Evolutionary conservation across 352 stramenopile species (phyloP).

Genomic region (Phytophthora meadii): DNA sequence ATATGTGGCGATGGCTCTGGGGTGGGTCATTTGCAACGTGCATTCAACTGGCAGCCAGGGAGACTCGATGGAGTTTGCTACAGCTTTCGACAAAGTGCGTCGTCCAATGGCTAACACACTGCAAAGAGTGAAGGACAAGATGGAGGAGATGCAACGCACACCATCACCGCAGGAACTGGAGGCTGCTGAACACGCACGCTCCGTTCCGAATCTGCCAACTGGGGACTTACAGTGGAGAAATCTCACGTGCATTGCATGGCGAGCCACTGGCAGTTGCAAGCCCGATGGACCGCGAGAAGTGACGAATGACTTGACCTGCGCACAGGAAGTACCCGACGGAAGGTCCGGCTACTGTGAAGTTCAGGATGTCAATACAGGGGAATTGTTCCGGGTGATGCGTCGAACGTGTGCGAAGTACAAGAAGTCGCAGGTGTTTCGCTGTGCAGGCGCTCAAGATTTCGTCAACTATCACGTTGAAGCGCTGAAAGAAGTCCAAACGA

Average conservation of each 20-base stretch:
- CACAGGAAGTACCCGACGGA: conserved; percentile 33
- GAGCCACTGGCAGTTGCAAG: conserved; percentile 48
- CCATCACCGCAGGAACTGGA: conserved; percentile 19
- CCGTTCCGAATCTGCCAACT: conserved; percentile 19
- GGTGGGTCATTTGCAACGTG: conserved; percentile 20
- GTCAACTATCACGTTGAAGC: conserved; percentile 51
- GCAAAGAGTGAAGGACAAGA: conserved; percentile 18
- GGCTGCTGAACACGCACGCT: conserved; percentile 14
- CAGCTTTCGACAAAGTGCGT: conserved; percentile 16
- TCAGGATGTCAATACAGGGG: conserved; percentile 43
- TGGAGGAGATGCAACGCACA: conserved; percentile 25
- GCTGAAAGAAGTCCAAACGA: not conserved
- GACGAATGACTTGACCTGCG: conserved; percentile 42
- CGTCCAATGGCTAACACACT: conserved; percentile 19
- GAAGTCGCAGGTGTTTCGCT: conserved; percentile 44
- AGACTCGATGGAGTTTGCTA: conserved; percentile 7
- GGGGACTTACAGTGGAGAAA: conserved; percentile 19
- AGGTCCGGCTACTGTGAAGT: conserved; percentile 71
- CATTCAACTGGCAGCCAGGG: conserved; percentile 15
- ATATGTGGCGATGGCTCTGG: conserved; percentile 20
- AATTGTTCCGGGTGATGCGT: conserved; percentile 69
- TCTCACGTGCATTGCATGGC: conserved; percentile 56
- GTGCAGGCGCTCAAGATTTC: conserved; percentile 55
- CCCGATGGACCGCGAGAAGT: conserved; percentile 40
- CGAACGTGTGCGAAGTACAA: conserved; percentile 54